These are phyloP conservation scores for Hansenula lynferdii DNA, from an alignment of 1,139 yeast genomes.

Conservation along the genomic window DNA sequence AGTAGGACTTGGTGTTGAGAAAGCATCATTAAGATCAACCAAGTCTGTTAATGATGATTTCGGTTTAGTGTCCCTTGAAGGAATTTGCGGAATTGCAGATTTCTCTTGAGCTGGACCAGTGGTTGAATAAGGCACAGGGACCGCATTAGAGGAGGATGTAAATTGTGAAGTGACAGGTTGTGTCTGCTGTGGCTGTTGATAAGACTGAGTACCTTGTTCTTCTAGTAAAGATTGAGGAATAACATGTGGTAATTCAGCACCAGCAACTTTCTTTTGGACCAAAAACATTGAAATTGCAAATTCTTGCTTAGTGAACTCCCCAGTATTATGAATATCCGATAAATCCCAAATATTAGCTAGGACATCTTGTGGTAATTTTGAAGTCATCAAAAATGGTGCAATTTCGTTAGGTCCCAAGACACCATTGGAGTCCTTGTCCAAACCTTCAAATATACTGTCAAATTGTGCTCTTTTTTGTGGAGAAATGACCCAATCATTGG, in stretches of 20 bases:
- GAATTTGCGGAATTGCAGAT: conserved; percentile 21
- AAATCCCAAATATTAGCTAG: conserved; percentile 94
- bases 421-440: conserved; percentile 66
- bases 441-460: conserved; percentile 69
- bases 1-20: conserved; percentile 26
- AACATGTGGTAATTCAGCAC: conserved; percentile 68
- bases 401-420: conserved; percentile 71
- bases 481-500: conserved; percentile 65
- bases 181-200: too few relatives aligned
- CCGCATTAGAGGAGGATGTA: too few relatives aligned
- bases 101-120: conserved; percentile 7
- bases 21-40: conserved; percentile 52
- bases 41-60: conserved; percentile 64
- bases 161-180: too few relatives aligned
- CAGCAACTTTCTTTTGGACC: conserved; percentile 79
- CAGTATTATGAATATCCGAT: conserved; percentile 86
- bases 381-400: conserved; percentile 84
- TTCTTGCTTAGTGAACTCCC: conserved; percentile 73
- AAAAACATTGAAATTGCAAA: conserved; percentile 92
- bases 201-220: neutral
- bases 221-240: conserved; percentile 49
- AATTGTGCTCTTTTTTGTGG: conserved; percentile 72
- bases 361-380: conserved; percentile 78
- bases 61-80: conserved; percentile 31
- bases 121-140: conserved; percentile 3